Percentiles rank a stretch among this genome's conserved stretches.
These are phyloP conservation scores for Penicillium crustosum DNA, from an alignment of 2,329 filamentous ascomycete species.

Conservation along the genomic window DNA sequence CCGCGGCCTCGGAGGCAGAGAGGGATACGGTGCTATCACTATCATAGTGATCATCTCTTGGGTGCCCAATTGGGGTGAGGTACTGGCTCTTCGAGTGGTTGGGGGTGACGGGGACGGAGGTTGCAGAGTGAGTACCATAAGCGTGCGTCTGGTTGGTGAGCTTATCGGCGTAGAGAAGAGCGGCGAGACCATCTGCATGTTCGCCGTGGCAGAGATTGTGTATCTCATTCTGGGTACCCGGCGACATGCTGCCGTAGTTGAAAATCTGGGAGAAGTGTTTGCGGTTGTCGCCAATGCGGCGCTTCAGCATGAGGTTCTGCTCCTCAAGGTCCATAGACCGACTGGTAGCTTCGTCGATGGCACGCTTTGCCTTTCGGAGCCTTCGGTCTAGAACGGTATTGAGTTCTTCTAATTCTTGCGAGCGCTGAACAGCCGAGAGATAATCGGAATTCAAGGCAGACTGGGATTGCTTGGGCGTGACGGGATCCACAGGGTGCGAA, in stretches of 20 bases:
- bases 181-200: slow-evolving; percentile 40
- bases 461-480: slow-evolving; percentile 42
- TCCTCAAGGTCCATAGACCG: slow-evolving; percentile 69
- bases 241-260: slow-evolving; percentile 67
- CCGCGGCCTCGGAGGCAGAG: slow-evolving; percentile 54
- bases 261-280: slow-evolving; percentile 80
- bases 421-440: slow-evolving; percentile 59
- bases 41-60: slow-evolving; percentile 56
- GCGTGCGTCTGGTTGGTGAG: slow-evolving; percentile 37
- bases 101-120: slow-evolving; percentile 75
- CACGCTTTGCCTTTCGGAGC: slow-evolving; percentile 70
- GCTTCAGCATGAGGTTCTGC: slow-evolving; percentile 73
- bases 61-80: slow-evolving; percentile 59
- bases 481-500: slow-evolving; percentile 52
- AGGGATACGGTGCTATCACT: slow-evolving; percentile 84
- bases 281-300: slow-evolving; percentile 83
- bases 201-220: slow-evolving; percentile 37
- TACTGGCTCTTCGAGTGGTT: slow-evolving; percentile 56
- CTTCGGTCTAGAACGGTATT: slow-evolving; percentile 64
- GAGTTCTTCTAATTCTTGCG: slow-evolving; percentile 65
- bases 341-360: slow-evolving; percentile 76
- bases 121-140: slow-evolving; percentile 46
- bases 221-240: slow-evolving; percentile 58
- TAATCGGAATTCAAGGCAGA: slow-evolving; percentile 51
- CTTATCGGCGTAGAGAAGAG: slow-evolving; percentile 43